Percentiles rank a stretch among this genome's conserved stretches.
Evolutionary conservation across 2,329 filamentous ascomycete species (phyloP).

Genomic region (Cryphonectria radicalis): DNA sequence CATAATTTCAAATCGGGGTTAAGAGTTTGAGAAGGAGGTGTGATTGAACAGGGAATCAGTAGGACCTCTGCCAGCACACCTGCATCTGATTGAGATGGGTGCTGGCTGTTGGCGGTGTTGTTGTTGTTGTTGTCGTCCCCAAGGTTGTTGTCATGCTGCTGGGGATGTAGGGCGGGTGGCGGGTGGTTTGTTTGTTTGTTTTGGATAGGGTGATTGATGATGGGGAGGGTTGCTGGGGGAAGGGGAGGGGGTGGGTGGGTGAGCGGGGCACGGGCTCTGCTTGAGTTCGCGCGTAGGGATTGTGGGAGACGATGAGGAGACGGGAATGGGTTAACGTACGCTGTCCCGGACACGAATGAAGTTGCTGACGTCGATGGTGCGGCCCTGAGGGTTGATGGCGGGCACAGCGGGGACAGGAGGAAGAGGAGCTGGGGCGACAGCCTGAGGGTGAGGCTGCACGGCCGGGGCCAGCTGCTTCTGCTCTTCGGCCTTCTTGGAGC

Average conservation of each 20-base stretch:
- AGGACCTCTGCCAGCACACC: not conserved
- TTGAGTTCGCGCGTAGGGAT: not conserved
- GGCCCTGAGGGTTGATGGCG: conserved; percentile 30
- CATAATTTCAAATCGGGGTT: not conserved
- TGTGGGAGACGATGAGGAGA: conserved; percentile 6
- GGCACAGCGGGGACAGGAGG: conserved; percentile 18
- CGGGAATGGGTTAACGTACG: conserved; percentile 58
- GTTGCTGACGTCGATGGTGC: conserved; percentile 70
- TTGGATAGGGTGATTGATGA: not conserved
- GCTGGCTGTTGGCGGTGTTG: not conserved
- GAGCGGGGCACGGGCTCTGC: not conserved
- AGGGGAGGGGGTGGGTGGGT: no score
- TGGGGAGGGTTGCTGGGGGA: not conserved
- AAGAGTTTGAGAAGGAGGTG: no score
- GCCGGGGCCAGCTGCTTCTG: conserved; percentile 28
- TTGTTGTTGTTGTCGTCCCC: not conserved
- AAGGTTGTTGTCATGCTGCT: not conserved
- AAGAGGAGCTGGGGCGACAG: conserved; percentile 18
- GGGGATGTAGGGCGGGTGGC: not conserved
- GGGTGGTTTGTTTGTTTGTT: not conserved
- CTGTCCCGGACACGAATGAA: conserved; percentile 81
- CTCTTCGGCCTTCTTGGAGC: conserved; percentile 44
- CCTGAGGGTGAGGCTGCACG: conserved; percentile 20
- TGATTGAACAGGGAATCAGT: not conserved
- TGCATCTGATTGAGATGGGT: not conserved